These are phyloP conservation scores for Keithomyces neogunnii DNA, from an alignment of 2,329 filamentous ascomycete species.

Conservation along the genomic window DNA sequence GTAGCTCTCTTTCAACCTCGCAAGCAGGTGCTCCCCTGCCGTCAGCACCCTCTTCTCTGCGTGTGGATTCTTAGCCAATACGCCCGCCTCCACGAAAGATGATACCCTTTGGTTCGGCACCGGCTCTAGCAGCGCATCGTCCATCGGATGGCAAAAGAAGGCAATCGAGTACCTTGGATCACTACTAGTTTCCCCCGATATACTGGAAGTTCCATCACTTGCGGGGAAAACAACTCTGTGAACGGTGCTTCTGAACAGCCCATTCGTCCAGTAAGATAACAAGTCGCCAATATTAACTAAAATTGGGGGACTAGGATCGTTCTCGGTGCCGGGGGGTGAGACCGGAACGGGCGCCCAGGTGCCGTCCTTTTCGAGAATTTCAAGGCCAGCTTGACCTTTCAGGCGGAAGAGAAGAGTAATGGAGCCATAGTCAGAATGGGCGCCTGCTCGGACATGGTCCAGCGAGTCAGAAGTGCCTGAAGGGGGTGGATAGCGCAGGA, in stretches of 20 bases:
- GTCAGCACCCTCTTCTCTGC: constrained; percentile 49
- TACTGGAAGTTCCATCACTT: constrained; percentile 9
- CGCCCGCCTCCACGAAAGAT: constrained; percentile 24
- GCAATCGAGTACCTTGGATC: constrained; percentile 57
- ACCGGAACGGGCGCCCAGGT: constrained; percentile 60
- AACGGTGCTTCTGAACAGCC: constrained; percentile 76
- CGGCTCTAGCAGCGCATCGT: constrained; percentile 40
- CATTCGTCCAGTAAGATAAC: constrained; percentile 82
- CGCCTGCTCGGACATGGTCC: constrained; percentile 73
- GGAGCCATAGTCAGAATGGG: constrained; percentile 80
- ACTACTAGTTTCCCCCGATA: constrained; percentile 36
- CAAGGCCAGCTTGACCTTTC: constrained; percentile 74
- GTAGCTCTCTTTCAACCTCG: constrained; percentile 53
- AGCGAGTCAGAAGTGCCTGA: constrained; percentile 32
- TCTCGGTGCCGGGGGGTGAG: constrained; percentile 49
- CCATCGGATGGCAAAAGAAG: constrained; percentile 59
- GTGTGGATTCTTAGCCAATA: constrained; percentile 34
- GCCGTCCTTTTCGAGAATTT: constrained; percentile 57
- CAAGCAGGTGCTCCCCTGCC: constrained; percentile 54
- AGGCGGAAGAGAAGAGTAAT: constrained; percentile 77
- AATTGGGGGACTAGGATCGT: constrained; percentile 60
- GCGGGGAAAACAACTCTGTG: constrained; percentile 73
- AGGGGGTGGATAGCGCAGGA: constrained; percentile 63
- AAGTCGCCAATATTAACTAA: constrained; percentile 68
- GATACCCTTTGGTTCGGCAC: constrained; percentile 53